phyloP scores from a whole-genome alignment of 75 land plant species.

The Larix kaempferi region DNA sequence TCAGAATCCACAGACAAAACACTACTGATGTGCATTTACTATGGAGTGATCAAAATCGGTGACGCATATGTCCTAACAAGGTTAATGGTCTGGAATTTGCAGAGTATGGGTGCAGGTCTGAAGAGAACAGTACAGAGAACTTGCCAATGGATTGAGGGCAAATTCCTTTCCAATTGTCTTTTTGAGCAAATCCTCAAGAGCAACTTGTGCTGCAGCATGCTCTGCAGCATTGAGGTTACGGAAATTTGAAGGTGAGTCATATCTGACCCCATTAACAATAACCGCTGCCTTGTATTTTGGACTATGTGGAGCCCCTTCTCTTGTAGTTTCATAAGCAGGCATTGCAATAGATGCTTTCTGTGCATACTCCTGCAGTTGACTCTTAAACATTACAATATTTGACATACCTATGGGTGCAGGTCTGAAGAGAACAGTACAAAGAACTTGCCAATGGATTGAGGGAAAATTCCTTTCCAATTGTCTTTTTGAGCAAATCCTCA shows the following conservation, averaged over 20 bases:
- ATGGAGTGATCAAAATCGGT: neutral
- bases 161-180: slow-evolving; percentile 1
- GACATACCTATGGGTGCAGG: too few species aligned
- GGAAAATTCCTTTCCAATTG: too few species aligned
- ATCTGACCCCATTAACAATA: slow-evolving; percentile 19
- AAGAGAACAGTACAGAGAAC: slow-evolving; percentile 9
- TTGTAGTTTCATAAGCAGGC: slow-evolving; percentile 24
- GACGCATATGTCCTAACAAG: neutral
- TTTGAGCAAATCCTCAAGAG: slow-evolving; percentile 20
- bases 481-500: too few species aligned
- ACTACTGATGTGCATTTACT: neutral
- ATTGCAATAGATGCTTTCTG: slow-evolving; percentile 30
- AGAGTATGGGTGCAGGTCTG: neutral
- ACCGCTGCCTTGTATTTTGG: slow-evolving; percentile 34
- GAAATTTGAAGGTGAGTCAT: slow-evolving; percentile 30
- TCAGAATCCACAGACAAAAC: neutral
- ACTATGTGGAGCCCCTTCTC: slow-evolving; percentile 37
- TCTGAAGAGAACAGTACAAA: too few species aligned
- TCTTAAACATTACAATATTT: slow-evolving; percentile 29
- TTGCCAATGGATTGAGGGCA: slow-evolving; percentile 61
- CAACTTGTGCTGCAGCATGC: slow-evolving; percentile 39
- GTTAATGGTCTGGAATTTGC: neutral
- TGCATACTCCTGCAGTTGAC: slow-evolving; percentile 43
- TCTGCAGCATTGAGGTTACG: slow-evolving; percentile 31
- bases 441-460: too few species aligned